These are phyloP conservation scores for Metarhizium robertsii DNA, from an alignment of 2,329 filamentous ascomycete species.

Conservation along the genomic window DNA sequence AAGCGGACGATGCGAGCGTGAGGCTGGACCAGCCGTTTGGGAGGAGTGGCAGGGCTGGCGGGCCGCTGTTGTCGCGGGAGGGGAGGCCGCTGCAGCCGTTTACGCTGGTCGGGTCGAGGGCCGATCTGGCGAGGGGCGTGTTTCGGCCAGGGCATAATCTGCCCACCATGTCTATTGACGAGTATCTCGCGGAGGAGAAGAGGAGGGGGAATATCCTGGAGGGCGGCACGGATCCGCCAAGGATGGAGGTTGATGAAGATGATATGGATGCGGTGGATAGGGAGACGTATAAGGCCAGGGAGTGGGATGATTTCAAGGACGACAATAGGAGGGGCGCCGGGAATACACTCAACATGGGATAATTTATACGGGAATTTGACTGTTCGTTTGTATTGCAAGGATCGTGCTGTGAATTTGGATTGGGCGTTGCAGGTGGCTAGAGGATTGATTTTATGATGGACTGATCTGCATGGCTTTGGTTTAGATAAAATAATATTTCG, in stretches of 20 bases:
- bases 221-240: constrained; percentile 68
- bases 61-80: constrained; percentile 65
- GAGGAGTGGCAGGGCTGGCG: constrained; percentile 38
- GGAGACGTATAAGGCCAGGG: constrained; percentile 85
- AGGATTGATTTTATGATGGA: not conserved
- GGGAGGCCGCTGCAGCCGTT: constrained; percentile 89
- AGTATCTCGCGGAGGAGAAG: constrained; percentile 89
- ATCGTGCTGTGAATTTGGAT: not conserved
- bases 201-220: constrained; percentile 81
- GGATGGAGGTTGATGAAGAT: constrained; percentile 77
- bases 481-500: too few relatives aligned
- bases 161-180: constrained; percentile 95
- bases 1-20: constrained; percentile 36
- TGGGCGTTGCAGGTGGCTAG: not conserved
- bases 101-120: constrained; percentile 69
- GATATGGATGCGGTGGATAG: constrained; percentile 78
- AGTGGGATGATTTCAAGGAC: constrained; percentile 93
- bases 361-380: not conserved
- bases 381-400: not conserved
- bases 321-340: constrained; percentile 77
- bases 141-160: constrained; percentile 88
- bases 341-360: constrained; percentile 75
- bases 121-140: constrained; percentile 68
- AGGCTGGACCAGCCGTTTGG: constrained; percentile 59
- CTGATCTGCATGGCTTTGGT: not conserved